phyloP scores from a whole-genome alignment of 768 basidiomycete genomes.

The Porphyrellus cyaneotinctus region DNA sequence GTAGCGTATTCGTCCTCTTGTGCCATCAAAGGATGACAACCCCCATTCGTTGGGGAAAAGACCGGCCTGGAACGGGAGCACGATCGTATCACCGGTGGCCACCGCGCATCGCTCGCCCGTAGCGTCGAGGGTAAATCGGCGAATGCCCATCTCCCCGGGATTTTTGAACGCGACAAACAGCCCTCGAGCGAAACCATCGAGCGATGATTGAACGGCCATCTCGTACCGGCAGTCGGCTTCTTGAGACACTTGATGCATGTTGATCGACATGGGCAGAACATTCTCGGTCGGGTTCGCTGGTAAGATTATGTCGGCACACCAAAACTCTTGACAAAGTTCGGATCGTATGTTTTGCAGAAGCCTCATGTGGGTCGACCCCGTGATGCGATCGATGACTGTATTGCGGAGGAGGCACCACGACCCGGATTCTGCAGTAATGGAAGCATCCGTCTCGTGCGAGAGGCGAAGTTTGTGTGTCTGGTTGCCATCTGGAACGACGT shows the following conservation, averaged over 20 bases:
- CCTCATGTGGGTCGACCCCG: neutral
- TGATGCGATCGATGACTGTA: neutral
- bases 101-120: neutral
- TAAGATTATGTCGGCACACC: neutral
- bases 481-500: neutral
- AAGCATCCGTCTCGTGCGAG: neutral
- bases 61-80: neutral
- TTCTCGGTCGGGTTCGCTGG: neutral
- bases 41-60: neutral
- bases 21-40: neutral
- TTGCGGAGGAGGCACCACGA: neutral
- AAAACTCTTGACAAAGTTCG: too few species aligned
- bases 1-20: neutral
- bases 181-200: neutral
- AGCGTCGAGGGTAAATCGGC: neutral
- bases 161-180: neutral
- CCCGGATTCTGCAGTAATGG: too few species aligned
- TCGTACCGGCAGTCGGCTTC: too few species aligned
- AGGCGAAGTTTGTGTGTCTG: neutral
- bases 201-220: neutral
- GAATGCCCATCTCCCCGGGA: neutral
- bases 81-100: neutral
- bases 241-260: too few species aligned
- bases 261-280: too few species aligned
- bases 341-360: too few species aligned